Conservation (phyloP, 2,329 filamentous ascomycete species). For the Davidsoniella virescens region DNA sequence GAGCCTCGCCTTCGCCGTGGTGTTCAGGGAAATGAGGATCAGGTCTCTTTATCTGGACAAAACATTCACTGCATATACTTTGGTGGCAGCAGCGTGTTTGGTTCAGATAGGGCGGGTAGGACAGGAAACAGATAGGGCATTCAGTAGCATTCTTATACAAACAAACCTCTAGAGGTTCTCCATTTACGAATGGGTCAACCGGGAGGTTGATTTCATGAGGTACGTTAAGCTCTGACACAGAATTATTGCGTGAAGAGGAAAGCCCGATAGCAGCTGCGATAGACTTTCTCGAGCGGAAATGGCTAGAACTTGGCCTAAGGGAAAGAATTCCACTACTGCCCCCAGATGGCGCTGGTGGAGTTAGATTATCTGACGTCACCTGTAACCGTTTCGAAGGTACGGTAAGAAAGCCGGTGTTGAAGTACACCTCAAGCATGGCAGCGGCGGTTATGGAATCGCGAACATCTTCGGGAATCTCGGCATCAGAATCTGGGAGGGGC, state of each 20-base stretch:
- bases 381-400: slow-evolving; percentile 63
- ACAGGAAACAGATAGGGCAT: slow-evolving; percentile 92
- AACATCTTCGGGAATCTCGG: slow-evolving; percentile 51
- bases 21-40: slow-evolving; percentile 84
- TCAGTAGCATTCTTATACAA: slow-evolving; percentile 83
- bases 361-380: slow-evolving; percentile 49
- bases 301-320: slow-evolving; percentile 52
- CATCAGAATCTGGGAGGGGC: slow-evolving; percentile 68
- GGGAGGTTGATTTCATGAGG: slow-evolving; percentile 69
- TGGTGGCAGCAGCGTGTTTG: slow-evolving; percentile 91
- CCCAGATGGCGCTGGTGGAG: not conserved
- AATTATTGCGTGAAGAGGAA: slow-evolving; percentile 54
- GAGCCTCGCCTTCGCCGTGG: slow-evolving; percentile 29
- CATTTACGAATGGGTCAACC: slow-evolving; percentile 76
- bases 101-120: slow-evolving; percentile 89
- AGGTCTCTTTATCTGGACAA: slow-evolving; percentile 92
- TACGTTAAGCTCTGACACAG: slow-evolving; percentile 47
- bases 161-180: slow-evolving; percentile 83
- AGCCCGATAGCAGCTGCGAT: slow-evolving; percentile 60
- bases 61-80: slow-evolving; percentile 93
- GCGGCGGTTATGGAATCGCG: slow-evolving; percentile 31
- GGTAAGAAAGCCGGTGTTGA: slow-evolving; percentile 54
- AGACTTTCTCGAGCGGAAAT: slow-evolving; percentile 54
- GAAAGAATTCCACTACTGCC: slow-evolving; percentile 15
- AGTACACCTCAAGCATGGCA: slow-evolving; percentile 30